Percentiles rank a stretch among this genome's conserved stretches.
Evolutionary conservation across 2,329 filamentous ascomycete genomes (phyloP).

Genomic region (Fusarium verticillioides): DNA sequence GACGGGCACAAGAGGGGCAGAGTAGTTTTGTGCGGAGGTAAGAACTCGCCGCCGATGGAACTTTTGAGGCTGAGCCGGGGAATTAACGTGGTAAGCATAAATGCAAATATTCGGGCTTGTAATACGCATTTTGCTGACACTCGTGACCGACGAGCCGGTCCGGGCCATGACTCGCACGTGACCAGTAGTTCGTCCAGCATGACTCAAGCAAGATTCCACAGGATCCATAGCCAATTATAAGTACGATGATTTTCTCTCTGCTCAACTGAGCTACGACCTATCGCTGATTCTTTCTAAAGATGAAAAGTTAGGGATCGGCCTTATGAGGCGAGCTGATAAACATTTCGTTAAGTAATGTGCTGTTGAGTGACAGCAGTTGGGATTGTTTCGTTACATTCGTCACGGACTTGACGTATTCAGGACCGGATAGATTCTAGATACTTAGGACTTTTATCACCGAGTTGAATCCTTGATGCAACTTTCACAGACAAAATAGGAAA

Average conservation of each 20-base stretch:
- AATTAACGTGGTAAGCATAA: neutral
- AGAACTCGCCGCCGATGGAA: neutral
- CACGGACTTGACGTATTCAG: neutral
- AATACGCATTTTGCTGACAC: neutral
- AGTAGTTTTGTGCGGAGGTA: accelerated
- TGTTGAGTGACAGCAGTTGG: accelerated
- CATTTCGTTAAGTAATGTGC: accelerated
- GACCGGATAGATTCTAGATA: accelerated
- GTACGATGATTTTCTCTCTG: neutral
- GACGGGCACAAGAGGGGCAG: neutral
- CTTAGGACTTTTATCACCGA: neutral
- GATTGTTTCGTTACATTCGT: accelerated
- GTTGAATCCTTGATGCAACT: accelerated
- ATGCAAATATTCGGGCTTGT: neutral
- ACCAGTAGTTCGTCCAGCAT: neutral
- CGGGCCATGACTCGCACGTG: neutral
- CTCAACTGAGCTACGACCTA: neutral
- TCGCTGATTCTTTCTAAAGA: accelerated
- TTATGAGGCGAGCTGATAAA: no score
- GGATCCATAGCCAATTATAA: no score
- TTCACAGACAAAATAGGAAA: neutral
- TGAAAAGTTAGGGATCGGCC: accelerated
- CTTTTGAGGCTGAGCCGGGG: neutral
- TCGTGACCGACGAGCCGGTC: neutral
- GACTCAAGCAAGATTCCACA: neutral